Evolutionary conservation across 257 asterid genomes (phyloP).

Genomic region (Lavandula angustifolia): DNA sequence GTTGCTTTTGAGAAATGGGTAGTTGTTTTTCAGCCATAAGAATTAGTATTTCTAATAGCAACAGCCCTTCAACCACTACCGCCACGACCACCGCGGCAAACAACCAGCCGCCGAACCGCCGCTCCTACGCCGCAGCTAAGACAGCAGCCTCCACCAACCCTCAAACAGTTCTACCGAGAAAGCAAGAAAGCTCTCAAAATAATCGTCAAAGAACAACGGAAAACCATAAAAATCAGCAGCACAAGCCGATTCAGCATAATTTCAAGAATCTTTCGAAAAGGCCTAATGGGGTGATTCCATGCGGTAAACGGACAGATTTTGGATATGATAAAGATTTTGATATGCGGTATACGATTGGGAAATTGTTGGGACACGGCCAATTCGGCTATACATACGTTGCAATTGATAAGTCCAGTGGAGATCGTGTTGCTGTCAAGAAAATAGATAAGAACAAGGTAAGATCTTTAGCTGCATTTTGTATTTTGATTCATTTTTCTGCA

Average conservation of each 20-base stretch:
- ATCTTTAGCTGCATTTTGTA: neutral
- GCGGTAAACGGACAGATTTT: slow-evolving; percentile 93
- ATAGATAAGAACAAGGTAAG: slow-evolving; percentile 90
- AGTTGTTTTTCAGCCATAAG: slow-evolving; percentile 72
- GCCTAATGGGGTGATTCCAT: slow-evolving; percentile 70
- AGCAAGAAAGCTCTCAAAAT: slow-evolving; percentile 43
- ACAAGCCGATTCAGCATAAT: slow-evolving; percentile 25
- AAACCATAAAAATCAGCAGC: slow-evolving; percentile 43
- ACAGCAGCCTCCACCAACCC: slow-evolving; percentile 13
- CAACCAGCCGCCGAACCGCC: slow-evolving; percentile 19
- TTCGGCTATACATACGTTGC: slow-evolving; percentile 97
- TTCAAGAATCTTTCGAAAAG: slow-evolving; percentile 50
- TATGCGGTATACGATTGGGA: slow-evolving; percentile 69
- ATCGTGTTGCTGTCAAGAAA: slow-evolving; percentile 98
- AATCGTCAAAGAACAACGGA: slow-evolving; percentile 36
- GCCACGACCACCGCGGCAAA: slow-evolving; percentile 30
- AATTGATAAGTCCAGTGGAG: slow-evolving; percentile 75
- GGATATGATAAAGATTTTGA: slow-evolving; percentile 95
- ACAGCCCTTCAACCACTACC: slow-evolving; percentile 43
- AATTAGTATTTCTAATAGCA: slow-evolving; percentile 70
- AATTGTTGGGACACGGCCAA: slow-evolving; percentile 96
- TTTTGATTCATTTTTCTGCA: neutral
- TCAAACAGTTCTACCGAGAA: slow-evolving; percentile 29
- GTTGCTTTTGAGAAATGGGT: slow-evolving; percentile 53
- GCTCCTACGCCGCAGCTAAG: slow-evolving; percentile 41